phyloP scores from a whole-genome alignment of 2,329 filamentous ascomycete species.

The Aspergillus felis region DNA sequence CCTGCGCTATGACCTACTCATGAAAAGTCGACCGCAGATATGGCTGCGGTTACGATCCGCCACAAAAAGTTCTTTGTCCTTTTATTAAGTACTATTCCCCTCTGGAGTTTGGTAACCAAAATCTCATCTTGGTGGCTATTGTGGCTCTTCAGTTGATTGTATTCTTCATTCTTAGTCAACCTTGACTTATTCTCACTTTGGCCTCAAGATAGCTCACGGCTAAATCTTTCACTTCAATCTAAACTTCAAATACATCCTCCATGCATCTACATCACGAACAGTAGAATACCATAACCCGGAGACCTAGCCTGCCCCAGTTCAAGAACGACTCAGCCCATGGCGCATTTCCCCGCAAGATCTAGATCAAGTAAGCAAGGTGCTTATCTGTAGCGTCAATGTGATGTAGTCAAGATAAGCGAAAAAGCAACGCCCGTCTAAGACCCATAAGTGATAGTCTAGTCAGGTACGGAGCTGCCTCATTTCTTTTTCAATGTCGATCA shows the following conservation, averaged over 20 bases:
- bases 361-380: background rate
- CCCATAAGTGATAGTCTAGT: background rate
- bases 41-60: background rate
- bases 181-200: background rate
- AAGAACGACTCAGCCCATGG: too few species aligned
- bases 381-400: background rate
- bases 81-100: background rate
- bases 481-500: background rate
- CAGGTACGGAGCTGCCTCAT: background rate
- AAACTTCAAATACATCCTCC: background rate
- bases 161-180: background rate
- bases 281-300: too few species aligned
- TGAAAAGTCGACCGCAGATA: background rate
- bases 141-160: background rate
- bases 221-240: too few species aligned
- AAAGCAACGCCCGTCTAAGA: background rate
- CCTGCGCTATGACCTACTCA: background rate
- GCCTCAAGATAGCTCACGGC: too few species aligned
- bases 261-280: background rate
- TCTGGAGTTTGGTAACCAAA: background rate
- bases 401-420: background rate
- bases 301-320: too few species aligned
- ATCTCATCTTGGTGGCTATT: background rate
- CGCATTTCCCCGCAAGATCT: background rate
- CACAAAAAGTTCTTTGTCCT: constrained; percentile 3